These are phyloP conservation scores for Linnemannia elongata DNA, from an alignment of 192 early-diverging fungal genomes.

Conservation along the genomic window DNA sequence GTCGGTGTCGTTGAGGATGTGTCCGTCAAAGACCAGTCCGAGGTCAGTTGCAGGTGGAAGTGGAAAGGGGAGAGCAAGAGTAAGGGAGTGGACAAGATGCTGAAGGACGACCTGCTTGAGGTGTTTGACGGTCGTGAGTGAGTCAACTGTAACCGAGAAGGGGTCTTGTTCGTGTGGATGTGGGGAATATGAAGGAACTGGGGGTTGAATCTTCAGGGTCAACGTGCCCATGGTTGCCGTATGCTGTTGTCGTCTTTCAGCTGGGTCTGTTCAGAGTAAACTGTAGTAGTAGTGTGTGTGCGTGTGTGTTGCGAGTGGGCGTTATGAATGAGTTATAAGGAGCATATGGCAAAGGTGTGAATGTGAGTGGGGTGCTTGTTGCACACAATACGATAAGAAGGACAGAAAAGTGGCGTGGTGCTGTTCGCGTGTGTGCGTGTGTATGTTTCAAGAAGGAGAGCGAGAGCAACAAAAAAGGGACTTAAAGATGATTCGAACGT, in stretches of 20 bases:
- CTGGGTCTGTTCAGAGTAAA: no score
- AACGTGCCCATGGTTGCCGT: neutral
- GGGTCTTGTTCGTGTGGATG: neutral
- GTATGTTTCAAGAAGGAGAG: no score
- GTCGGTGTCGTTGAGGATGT: constrained; percentile 11
- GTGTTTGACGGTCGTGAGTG: constrained; percentile 3
- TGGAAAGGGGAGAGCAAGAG: no score
- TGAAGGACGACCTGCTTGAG: constrained; percentile 5
- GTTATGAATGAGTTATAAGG: neutral
- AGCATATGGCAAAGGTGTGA: neutral
- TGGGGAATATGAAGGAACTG: neutral
- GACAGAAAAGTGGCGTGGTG: no score
- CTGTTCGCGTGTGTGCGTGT: no score
- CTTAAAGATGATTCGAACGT: no score
- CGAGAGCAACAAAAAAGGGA: no score
- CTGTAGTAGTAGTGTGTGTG: neutral
- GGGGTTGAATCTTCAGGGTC: neutral
- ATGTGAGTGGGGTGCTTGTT: neutral
- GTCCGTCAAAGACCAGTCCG: neutral
- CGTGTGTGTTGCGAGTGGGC: neutral
- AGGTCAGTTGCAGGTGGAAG: neutral
- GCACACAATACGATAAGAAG: no score
- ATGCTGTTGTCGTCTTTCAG: neutral
- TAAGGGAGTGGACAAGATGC: neutral
- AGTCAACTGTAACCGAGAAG: neutral